phyloP scores from a whole-genome alignment of 2,329 filamentous ascomycete species.

The Stagonosporopsis cucurbitacearum region DNA sequence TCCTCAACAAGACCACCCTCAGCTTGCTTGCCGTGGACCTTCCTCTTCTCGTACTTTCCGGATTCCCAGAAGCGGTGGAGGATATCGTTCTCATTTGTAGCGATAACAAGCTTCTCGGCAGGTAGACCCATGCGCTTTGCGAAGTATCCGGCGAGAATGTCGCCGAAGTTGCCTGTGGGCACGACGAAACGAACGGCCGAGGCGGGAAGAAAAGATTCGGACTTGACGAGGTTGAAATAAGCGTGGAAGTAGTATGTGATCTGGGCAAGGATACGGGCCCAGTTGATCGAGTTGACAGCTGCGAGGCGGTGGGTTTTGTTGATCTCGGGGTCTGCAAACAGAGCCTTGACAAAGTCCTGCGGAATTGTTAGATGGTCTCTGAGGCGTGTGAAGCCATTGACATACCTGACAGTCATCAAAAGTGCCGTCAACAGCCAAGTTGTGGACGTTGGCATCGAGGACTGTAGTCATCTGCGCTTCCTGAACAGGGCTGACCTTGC shows the following conservation, averaged over 20 bases:
- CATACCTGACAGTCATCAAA: slow-evolving; percentile 92
- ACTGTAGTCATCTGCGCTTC: slow-evolving; percentile 98
- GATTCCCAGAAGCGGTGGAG: slow-evolving; percentile 93
- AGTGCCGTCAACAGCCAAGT: slow-evolving; percentile 84
- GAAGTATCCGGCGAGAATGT: slow-evolving; percentile 93
- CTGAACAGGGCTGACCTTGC: slow-evolving; percentile 88
- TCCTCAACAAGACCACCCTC: slow-evolving; percentile 62
- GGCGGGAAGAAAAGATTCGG: slow-evolving; percentile 63
- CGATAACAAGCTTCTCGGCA: slow-evolving; percentile 84
- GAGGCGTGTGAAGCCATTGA: not conserved
- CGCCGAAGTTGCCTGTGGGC: slow-evolving; percentile 95
- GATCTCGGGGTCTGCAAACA: slow-evolving; percentile 85
- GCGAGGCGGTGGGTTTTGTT: slow-evolving; percentile 85
- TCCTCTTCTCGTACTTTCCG: slow-evolving; percentile 86
- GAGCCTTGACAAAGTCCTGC: slow-evolving; percentile 87
- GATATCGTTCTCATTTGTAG: slow-evolving; percentile 98
- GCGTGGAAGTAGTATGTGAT: slow-evolving; percentile 97
- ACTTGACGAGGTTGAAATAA: slow-evolving; percentile 79
- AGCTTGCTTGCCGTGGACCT: slow-evolving; percentile 63
- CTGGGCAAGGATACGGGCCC: slow-evolving; percentile 91
- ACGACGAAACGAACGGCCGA: slow-evolving; percentile 82
- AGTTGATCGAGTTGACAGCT: slow-evolving; percentile 97
- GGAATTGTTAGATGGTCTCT: slow-evolving; percentile 27
- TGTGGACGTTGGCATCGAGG: slow-evolving; percentile 89
- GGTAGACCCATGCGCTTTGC: slow-evolving; percentile 89